Evolutionary conservation across 2,329 filamentous ascomycete species (phyloP), one percentile per base, ranked within the genome.

Genomic region (Epichloe sibirici): DNA sequence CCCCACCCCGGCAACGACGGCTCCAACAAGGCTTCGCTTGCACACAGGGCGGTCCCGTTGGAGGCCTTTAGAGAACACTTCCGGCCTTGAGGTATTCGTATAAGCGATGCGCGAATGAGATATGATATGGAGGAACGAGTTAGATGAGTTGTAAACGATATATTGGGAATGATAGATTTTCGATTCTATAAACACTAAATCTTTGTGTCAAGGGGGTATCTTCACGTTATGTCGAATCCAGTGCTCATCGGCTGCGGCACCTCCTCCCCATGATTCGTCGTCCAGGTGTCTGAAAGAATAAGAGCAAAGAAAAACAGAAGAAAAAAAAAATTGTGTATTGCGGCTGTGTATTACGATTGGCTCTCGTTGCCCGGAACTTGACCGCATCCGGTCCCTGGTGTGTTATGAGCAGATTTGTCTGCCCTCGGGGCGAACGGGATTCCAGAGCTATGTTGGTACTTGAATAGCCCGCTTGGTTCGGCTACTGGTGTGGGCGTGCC

Each of bases 381-480:
- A 13, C 7, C 25, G 15, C 11, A 17, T 25, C 15, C 50, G 23
- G 37, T 7, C n/a, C 15, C 37, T 2, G 21, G 5, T 5, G 5
- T 5, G 13, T 45, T 17, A 17, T 23, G 35, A 15, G 11, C 12
- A 34, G 28, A 1, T 21, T 49, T n/a, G 8, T 51, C 57, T 2
- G 60, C 53, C 28, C 61, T 59, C 6, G 67, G 66, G 5, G 72
- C 73, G 63, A 78, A 78, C 1, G 72, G 74, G 45, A 78, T 77
- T 5, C 72, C 68, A 12, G 72, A 67, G 4, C 67, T 73, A 8
- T 37, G 40, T 13, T 44, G 48, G 50, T 70, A 69, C 13, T 65
- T 62, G 42, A 69, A 71, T 45, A 71, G 58, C 1, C 59, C 61
- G 44, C 57, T 59, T 43, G 58, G 55, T 51, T 61, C 69, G 62